Conservation (phyloP, 2,329 filamentous ascomycete species). For the Trichoderma atrobrunneum region DNA sequence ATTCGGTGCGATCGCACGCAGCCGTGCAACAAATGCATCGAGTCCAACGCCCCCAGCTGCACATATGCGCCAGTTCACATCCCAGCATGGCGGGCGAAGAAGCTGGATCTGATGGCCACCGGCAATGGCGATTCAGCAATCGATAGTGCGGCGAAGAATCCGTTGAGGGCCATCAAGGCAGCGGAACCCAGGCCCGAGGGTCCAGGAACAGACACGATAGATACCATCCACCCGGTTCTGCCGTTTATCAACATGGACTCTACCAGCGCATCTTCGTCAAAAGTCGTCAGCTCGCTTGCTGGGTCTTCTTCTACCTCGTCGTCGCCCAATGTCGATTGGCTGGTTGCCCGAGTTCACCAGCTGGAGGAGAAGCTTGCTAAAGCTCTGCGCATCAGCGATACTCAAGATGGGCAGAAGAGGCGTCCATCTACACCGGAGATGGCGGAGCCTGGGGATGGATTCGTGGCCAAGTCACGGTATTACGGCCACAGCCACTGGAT, state of each 20-base stretch:
- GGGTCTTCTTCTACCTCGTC: constrained; percentile 25
- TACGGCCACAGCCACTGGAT: constrained; percentile 53
- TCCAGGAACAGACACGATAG: not conserved
- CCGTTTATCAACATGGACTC: not conserved
- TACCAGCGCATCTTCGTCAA: constrained; percentile 22
- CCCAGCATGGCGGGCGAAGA: constrained; percentile 29
- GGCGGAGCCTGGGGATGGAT: constrained; percentile 30
- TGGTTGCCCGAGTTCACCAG: constrained; percentile 40
- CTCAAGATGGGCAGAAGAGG: constrained; percentile 17
- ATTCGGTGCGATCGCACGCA: constrained; percentile 58
- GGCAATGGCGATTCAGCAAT: not conserved
- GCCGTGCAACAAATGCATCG: constrained; percentile 60
- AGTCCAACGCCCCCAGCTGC: constrained; percentile 53
- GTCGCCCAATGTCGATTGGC: constrained; percentile 30
- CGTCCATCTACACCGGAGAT: constrained; percentile 10
- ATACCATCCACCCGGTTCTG: not conserved
- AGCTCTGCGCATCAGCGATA: constrained; percentile 26
- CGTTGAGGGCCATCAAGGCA: constrained; percentile 4
- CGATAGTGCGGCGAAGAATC: not conserved
- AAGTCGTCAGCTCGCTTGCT: constrained; percentile 27
- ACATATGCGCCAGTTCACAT: constrained; percentile 45
- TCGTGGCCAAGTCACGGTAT: constrained; percentile 44
- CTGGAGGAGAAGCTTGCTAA: constrained; percentile 43
- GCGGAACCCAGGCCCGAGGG: not conserved
- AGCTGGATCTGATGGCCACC: constrained; percentile 1